These are phyloP conservation scores for Irpex sp. DNA, from an alignment of 1,284 basidiomycete genomes.

Conservation along the genomic window DNA sequence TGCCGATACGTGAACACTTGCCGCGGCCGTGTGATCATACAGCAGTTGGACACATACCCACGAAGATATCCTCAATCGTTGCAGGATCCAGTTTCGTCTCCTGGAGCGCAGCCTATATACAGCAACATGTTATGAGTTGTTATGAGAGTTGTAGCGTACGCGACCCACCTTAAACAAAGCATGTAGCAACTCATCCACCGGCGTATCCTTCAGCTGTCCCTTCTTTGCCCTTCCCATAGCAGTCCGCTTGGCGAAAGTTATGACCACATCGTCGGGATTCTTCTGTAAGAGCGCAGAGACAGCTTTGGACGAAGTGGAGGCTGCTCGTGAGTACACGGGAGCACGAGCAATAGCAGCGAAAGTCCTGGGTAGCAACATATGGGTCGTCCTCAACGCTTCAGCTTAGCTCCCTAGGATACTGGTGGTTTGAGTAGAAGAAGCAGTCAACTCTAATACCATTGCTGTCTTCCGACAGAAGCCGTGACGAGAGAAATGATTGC, in stretches of 20 bases:
- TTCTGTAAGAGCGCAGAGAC: slow-evolving; percentile 47
- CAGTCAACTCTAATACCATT: background rate
- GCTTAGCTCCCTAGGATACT: background rate
- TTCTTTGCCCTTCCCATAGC: slow-evolving; percentile 76
- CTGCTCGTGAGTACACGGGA: slow-evolving; percentile 31
- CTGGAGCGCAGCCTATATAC: slow-evolving; percentile 41
- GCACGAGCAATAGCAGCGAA: background rate
- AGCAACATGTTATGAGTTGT: background rate
- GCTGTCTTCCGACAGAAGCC: background rate
- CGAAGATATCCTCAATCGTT: slow-evolving; percentile 78
- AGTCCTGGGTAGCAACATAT: background rate
- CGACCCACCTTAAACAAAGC: slow-evolving; percentile 61
- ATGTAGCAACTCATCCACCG: slow-evolving; percentile 71
- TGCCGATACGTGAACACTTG: background rate
- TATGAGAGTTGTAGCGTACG: background rate
- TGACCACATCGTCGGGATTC: slow-evolving; percentile 78
- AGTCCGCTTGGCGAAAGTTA: slow-evolving; percentile 82
- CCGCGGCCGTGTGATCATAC: background rate
- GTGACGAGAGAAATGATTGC: background rate
- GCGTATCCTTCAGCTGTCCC: slow-evolving; percentile 75
- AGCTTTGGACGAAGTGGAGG: slow-evolving; percentile 47
- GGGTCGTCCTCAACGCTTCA: background rate
- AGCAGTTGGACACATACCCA: slow-evolving; percentile 45
- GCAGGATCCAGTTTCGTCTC: slow-evolving; percentile 47
- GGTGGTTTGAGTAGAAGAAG: background rate